Evolutionary conservation across 371 early-diverging fungal species (phyloP), one percentile per base, ranked within the genome.

Genomic region (Mucor lusitanicus): DNA sequence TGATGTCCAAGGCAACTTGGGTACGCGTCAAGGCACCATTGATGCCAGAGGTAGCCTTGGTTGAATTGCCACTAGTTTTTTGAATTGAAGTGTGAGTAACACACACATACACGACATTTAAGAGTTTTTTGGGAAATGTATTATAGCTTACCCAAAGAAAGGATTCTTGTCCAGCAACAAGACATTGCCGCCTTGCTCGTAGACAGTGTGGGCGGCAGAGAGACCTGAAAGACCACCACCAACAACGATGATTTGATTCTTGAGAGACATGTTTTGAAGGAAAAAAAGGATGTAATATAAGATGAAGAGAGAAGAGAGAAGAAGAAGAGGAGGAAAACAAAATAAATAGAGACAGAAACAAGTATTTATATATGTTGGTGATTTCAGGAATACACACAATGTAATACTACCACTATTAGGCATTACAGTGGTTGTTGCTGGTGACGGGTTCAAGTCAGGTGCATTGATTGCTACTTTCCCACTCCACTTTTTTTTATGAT

Each of bases 11-110:
- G 62, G 83, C 76, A 50, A 90, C 79, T 59, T 90, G 91, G 23
- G 96, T 94, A 65, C 85, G 88, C 35, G 98, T 97, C 56, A 91
- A 83, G 35, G 94, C 97, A 54, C 96, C 96, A 84, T 97, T 97
- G 80, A 97, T 97, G 67, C 98, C 98, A 3, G 97, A 96, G 6
- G 98, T 96, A n/a, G 98, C 98, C 86, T 97, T 97, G 71, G 96
- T 92, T 17, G 91, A 91, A 82, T 94, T 94, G 54, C 97, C 98
- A 59, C 94, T 83, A 58, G 33, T 54, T 15, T 33, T 33, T 6
- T 19, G 6, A 46, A 46, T 50, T 11, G 19, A 46, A 46, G 11
- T 11, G 25, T 50, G 8, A 50, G 50, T 50, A 50, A 50, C 50
- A 50, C 50, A 48, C 3, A 46, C 46, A 50, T 25, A 48, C 3